A percentile compares a stretch with the other conserved stretches of the same genome.
phyloP scores from a whole-genome alignment of 2,329 filamentous ascomycete genomes.

The Exophiala dermatitidis region DNA sequence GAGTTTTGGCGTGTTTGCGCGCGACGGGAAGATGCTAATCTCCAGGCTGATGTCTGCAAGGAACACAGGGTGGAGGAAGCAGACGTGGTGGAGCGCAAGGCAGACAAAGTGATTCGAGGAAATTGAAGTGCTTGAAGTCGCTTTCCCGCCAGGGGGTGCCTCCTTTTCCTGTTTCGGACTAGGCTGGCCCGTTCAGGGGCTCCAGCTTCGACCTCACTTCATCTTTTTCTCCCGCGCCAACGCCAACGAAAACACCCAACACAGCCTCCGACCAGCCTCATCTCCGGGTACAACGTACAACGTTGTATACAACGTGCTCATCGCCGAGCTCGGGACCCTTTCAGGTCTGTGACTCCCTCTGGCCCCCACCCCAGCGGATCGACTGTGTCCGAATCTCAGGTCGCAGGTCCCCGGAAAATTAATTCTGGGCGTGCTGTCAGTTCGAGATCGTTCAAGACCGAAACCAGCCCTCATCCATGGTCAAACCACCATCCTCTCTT shows the following conservation, averaged over 20 bases:
- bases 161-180: slow-evolving; percentile 5
- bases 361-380: background rate
- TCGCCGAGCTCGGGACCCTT: background rate
- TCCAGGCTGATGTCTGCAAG: slow-evolving; percentile 8
- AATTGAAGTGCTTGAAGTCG: background rate
- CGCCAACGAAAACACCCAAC: background rate
- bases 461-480: too few species aligned
- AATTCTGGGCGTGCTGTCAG: too few species aligned
- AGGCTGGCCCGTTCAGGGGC: slow-evolving; percentile 11
- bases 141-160: slow-evolving; percentile 7
- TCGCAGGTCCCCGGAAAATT: too few species aligned
- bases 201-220: background rate
- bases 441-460: too few species aligned
- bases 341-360: slow-evolving; percentile 8
- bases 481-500: too few species aligned
- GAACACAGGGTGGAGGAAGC: slow-evolving; percentile 1
- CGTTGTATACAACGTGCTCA: too few species aligned
- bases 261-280: background rate
- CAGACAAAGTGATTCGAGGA: slow-evolving; percentile 1
- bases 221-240: background rate
- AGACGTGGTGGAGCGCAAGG: slow-evolving; percentile 16
- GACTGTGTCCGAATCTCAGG: too few species aligned
- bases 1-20: background rate
- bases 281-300: background rate
- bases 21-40: slow-evolving; percentile 6